A percentile compares a stretch with the other conserved stretches of the same genome.
Evolutionary conservation across 2,329 filamentous ascomycete species (phyloP).

Genomic region (Tolypocladium cylindrosporum): DNA sequence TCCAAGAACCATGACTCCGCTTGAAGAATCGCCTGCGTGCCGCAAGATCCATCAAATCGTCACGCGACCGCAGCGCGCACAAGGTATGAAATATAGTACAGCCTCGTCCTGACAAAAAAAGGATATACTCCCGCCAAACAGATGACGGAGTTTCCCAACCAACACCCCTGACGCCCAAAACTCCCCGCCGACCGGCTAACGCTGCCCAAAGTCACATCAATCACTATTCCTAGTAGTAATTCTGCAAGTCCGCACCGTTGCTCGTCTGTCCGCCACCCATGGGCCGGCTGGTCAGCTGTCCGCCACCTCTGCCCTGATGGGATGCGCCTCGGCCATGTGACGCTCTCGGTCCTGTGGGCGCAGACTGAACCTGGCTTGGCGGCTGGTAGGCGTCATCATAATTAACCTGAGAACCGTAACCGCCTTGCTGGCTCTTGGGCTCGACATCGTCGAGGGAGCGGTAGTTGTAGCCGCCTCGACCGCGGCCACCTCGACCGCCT

Average conservation of each 20-base stretch:
- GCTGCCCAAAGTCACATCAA: neutral
- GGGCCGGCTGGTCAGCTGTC: slow-evolving; percentile 11
- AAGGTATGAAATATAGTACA: neutral
- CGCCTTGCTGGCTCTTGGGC: slow-evolving; percentile 33
- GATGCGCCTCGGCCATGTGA: neutral
- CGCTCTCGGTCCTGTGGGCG: slow-evolving; percentile 6
- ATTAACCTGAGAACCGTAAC: slow-evolving; percentile 30
- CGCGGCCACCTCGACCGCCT: slow-evolving; percentile 31
- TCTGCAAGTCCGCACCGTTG: slow-evolving; percentile 26
- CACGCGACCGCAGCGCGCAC: neutral
- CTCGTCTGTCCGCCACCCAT: slow-evolving; percentile 14
- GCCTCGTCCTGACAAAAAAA: neutral
- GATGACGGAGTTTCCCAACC: neutral
- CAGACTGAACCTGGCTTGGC: slow-evolving; percentile 11
- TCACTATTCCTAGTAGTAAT: slow-evolving; percentile 24
- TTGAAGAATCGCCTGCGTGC: neutral
- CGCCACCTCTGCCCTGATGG: slow-evolving; percentile 2
- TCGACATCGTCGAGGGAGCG: slow-evolving; percentile 59
- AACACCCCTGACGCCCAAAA: neutral
- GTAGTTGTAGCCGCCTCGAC: slow-evolving; percentile 45
- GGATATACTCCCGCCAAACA: neutral
- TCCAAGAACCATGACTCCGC: neutral
- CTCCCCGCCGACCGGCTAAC: neutral
- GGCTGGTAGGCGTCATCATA: slow-evolving; percentile 33
- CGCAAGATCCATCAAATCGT: neutral